Evolutionary conservation across 495 filamentous ascomycete species (phyloP), one percentile per base, ranked within the genome.

Genomic region (Talaromyces stipitatus): DNA sequence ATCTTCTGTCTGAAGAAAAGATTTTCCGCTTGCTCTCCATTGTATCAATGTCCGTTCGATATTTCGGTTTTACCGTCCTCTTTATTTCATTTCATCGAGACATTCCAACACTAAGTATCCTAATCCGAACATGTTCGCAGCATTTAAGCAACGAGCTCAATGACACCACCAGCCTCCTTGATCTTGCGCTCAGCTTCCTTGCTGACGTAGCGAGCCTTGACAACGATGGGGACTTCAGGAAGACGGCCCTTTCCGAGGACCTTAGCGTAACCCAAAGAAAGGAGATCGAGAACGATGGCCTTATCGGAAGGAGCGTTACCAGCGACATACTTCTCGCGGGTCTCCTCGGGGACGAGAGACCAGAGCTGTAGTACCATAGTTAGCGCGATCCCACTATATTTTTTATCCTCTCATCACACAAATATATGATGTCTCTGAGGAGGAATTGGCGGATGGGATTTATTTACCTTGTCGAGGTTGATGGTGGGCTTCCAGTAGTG

Each of bases 101-200:
- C 20, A 62, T 69, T 66, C 58, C 68, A 67, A 64, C 65, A 16
- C 43, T 26, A 47, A 22, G 10, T 20, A 22, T 22, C n/a, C n/a
- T 8, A 47, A 3, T 41, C n/a, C 32, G 30, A 54, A 26, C 51
- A 30, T 9, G 32, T 41, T 30, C 29, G 23, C 26, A 14, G n/a
- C 18, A 45, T 74, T 82, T 88, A 96, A 75, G 90, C 90, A 64
- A 96, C 90, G 69, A 96, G 77, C 79, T 96, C 89, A 61, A 94
- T 81, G 66, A 95, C 83, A 71, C 91, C 71, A 72, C 91, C 91
- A 71, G 89, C 89, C 69, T 88, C 91, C 72, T 88, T 92, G 78
- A 96, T 96, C 84, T 96, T 96, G 77, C 84, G 78, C 85, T 96
- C 91, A 60, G 91, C 91, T 69, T 90, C 80, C 71, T 85, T 83